Evolutionary conservation across 1,284 basidiomycete genomes (phyloP).

Genomic region (Erythrobasidium hasegawianum): DNA sequence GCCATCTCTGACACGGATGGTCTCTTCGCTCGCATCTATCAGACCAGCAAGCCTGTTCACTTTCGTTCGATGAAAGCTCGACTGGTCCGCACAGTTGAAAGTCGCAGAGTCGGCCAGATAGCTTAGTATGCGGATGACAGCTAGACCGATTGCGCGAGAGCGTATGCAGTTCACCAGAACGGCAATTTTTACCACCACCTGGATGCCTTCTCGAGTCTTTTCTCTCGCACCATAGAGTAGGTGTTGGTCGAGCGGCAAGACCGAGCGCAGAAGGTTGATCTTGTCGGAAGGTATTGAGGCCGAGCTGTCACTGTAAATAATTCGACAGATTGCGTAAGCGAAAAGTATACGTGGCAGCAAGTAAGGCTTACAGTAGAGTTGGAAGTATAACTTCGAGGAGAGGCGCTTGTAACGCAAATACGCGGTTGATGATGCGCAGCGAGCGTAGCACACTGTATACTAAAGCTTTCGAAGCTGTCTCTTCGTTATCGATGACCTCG

Average conservation of each 20-base stretch:
- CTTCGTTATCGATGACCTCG: slow-evolving; percentile 67
- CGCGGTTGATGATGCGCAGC: slow-evolving; percentile 74
- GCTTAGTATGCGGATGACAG: slow-evolving; percentile 74
- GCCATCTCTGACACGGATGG: slow-evolving; percentile 76
- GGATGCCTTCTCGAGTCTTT: slow-evolving; percentile 47
- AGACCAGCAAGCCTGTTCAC: slow-evolving; percentile 67
- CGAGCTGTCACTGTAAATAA: slow-evolving; percentile 46
- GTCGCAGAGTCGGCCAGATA: slow-evolving; percentile 58
- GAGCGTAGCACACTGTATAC: slow-evolving; percentile 71
- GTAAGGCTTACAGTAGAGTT: slow-evolving; percentile 53
- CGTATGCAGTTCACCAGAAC: slow-evolving; percentile 71
- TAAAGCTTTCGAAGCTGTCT: slow-evolving; percentile 60
- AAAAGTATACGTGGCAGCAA: slow-evolving; percentile 54
- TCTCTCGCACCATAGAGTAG: slow-evolving; percentile 61
- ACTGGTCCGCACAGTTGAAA: slow-evolving; percentile 57
- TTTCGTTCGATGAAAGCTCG: slow-evolving; percentile 53
- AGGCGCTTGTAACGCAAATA: slow-evolving; percentile 78
- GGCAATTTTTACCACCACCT: slow-evolving; percentile 76
- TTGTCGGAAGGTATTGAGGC: slow-evolving; percentile 38
- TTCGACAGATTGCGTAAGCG: too few relatives aligned
- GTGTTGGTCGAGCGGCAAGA: slow-evolving; percentile 72
- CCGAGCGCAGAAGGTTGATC: slow-evolving; percentile 35
- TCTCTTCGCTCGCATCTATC: slow-evolving; percentile 77
- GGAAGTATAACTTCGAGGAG: slow-evolving; percentile 90
- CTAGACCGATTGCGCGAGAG: slow-evolving; percentile 68